Conservation (phyloP, 352 stramenopile species). For the Pythium plurisporium region DNA sequence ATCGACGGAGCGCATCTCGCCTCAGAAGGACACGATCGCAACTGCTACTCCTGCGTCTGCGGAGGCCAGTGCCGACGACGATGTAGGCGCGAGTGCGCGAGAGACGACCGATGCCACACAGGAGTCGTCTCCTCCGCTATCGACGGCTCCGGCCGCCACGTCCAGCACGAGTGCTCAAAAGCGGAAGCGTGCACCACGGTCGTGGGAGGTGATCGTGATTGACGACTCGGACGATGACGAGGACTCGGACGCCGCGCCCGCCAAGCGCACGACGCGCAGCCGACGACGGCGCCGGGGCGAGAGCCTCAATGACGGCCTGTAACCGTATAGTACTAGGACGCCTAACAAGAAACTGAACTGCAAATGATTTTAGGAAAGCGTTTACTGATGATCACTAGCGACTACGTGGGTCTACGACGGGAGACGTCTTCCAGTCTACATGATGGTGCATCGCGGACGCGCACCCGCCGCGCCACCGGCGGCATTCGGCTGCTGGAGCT, state of each 20-base stretch:
- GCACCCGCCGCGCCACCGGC: slow-evolving; percentile 23
- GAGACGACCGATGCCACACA: neutral
- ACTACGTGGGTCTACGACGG: too few species aligned
- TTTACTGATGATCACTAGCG: too few species aligned
- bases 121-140: neutral
- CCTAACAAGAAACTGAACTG: neutral
- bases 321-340: neutral
- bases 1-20: neutral
- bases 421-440: too few species aligned
- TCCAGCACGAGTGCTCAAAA: slow-evolving; percentile 10
- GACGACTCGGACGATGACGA: slow-evolving; percentile 56
- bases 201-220: slow-evolving; percentile 82
- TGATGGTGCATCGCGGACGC: slow-evolving; percentile 56
- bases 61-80: neutral
- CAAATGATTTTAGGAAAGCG: neutral
- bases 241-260: neutral
- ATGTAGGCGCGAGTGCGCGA: neutral
- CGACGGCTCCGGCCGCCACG: too few species aligned
- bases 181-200: slow-evolving; percentile 28
- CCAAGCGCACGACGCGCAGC: slow-evolving; percentile 25
- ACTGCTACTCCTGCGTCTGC: too few species aligned
- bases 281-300: slow-evolving; percentile 14
- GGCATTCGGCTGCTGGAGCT: slow-evolving; percentile 39
- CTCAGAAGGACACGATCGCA: neutral
- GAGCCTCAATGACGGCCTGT: slow-evolving; percentile 17